These are phyloP conservation scores for Mrakia blollopis DNA, from an alignment of 768 basidiomycete species.

Conservation along the genomic window DNA sequence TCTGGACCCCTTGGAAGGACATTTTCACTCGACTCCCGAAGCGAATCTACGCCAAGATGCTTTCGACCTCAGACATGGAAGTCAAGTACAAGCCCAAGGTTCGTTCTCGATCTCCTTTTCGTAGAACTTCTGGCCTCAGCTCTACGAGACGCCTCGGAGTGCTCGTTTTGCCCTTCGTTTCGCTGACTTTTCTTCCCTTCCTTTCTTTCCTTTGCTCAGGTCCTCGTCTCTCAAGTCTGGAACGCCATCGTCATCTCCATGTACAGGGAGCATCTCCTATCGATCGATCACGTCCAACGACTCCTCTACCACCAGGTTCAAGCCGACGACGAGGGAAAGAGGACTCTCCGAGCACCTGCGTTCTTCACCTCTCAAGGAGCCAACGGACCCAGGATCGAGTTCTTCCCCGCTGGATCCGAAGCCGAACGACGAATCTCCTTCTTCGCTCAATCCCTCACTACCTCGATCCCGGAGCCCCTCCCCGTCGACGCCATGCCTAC, in stretches of 20 bases:
- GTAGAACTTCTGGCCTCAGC: not conserved
- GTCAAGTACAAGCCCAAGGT: slow-evolving; percentile 99
- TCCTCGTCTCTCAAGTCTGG: slow-evolving; percentile 97
- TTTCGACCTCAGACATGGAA: slow-evolving; percentile 93
- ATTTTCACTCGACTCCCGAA: slow-evolving; percentile 94
- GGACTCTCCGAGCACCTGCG: slow-evolving; percentile 87
- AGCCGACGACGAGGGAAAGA: slow-evolving; percentile 77
- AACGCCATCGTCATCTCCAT: slow-evolving; percentile 99
- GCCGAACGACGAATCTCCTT: slow-evolving; percentile 97
- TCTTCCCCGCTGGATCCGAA: slow-evolving; percentile 91
- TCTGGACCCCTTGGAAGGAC: slow-evolving; percentile 99
- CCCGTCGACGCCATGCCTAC: slow-evolving; percentile 99
- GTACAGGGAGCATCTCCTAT: slow-evolving; percentile 96
- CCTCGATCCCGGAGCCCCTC: slow-evolving; percentile 86
- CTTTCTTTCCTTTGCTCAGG: not conserved
- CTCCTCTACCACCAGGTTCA: slow-evolving; percentile 96
- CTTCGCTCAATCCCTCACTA: slow-evolving; percentile 96
- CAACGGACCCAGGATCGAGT: slow-evolving; percentile 74
- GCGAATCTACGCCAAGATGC: slow-evolving; percentile 89
- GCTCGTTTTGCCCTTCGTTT: no score
- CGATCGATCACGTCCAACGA: slow-evolving; percentile 98
- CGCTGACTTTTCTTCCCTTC: not conserved
- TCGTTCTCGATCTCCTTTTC: not conserved
- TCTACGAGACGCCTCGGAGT: not conserved
- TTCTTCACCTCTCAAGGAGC: slow-evolving; percentile 97